Conservation (phyloP, 2,329 filamentous ascomycete genomes). For the Aspergillus terreus region DNA sequence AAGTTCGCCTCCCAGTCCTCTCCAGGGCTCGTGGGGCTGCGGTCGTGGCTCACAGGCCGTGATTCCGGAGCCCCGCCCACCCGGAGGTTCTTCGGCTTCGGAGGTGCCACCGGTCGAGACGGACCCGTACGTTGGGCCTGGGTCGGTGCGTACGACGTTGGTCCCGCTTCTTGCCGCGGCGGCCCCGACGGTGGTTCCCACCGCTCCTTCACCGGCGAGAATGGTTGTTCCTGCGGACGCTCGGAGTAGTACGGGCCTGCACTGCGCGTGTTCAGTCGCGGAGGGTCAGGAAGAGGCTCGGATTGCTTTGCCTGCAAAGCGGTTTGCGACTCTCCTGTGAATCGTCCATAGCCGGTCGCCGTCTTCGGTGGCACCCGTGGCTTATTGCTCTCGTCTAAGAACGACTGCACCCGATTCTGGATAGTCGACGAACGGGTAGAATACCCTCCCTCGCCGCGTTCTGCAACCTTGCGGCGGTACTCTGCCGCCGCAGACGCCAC, state of each 20-base stretch:
- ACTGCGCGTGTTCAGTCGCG: slow-evolving; percentile 20
- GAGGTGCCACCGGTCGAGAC: slow-evolving; percentile 49
- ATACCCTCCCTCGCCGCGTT: slow-evolving; percentile 52
- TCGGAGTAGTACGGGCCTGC: slow-evolving; percentile 17
- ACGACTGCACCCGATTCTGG: slow-evolving; percentile 81
- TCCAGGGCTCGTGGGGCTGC: slow-evolving; percentile 25
- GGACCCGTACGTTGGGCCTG: slow-evolving; percentile 28
- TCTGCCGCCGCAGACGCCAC: slow-evolving; percentile 87
- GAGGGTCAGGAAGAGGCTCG: slow-evolving; percentile 16
- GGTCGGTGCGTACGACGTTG: slow-evolving; percentile 16
- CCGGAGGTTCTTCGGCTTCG: slow-evolving; percentile 58
- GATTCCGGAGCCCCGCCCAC: slow-evolving; percentile 35
- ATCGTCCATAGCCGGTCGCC: slow-evolving; percentile 86
- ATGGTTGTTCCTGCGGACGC: slow-evolving; percentile 7
- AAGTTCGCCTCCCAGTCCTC: slow-evolving; percentile 71
- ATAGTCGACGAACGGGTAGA: slow-evolving; percentile 72
- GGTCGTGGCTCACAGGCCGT: slow-evolving; percentile 17
- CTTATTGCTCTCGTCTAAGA: slow-evolving; percentile 71
- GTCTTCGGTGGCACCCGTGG: slow-evolving; percentile 60
- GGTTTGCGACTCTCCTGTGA: slow-evolving; percentile 55
- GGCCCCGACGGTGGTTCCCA: slow-evolving; percentile 13
- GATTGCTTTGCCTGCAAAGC: slow-evolving; percentile 40
- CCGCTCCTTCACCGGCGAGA: slow-evolving; percentile 10
- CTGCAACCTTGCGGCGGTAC: slow-evolving; percentile 72
- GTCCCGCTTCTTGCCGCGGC: slow-evolving; percentile 16